A percentile compares a stretch with the other conserved stretches of the same genome.
Evolutionary conservation across 2,329 filamentous ascomycete genomes (phyloP).

Genomic region (Exophiala alcalophila): DNA sequence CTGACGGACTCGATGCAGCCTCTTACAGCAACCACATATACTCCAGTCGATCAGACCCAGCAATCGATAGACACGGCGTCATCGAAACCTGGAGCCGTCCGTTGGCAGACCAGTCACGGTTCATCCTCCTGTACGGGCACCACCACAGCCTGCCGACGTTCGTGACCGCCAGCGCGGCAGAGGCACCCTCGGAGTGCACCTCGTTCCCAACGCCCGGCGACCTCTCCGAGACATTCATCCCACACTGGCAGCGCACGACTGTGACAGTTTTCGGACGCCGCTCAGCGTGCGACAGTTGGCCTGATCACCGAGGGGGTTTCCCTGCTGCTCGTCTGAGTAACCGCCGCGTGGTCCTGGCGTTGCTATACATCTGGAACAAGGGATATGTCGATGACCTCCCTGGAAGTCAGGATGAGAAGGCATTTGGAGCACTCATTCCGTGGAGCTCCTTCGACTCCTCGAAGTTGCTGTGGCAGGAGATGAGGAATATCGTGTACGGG

Average conservation of each 20-base stretch:
- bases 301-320: no score
- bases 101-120: not conserved
- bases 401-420: no score
- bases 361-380: constrained; percentile 3
- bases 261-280: not conserved
- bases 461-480: constrained; percentile 2
- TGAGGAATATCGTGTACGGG: not conserved
- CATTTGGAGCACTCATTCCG: no score
- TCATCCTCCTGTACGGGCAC: constrained; percentile 2
- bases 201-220: constrained; percentile 4
- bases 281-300: not conserved
- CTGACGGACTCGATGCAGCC: no score
- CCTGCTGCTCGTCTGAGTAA: not conserved
- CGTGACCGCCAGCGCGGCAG: not conserved
- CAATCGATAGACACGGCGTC: not conserved
- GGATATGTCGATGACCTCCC: not conserved
- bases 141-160: not conserved
- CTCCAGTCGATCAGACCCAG: not conserved
- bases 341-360: not conserved
- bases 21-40: no score
- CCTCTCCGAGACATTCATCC: constrained; percentile 3
- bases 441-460: no score
- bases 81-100: not conserved
- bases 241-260: constrained; percentile 1
- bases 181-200: not conserved